A percentile compares a stretch with the other conserved stretches of the same genome.
Evolutionary conservation across 2,329 filamentous ascomycete species (phyloP).

Genomic region (Fusarium sororula): DNA sequence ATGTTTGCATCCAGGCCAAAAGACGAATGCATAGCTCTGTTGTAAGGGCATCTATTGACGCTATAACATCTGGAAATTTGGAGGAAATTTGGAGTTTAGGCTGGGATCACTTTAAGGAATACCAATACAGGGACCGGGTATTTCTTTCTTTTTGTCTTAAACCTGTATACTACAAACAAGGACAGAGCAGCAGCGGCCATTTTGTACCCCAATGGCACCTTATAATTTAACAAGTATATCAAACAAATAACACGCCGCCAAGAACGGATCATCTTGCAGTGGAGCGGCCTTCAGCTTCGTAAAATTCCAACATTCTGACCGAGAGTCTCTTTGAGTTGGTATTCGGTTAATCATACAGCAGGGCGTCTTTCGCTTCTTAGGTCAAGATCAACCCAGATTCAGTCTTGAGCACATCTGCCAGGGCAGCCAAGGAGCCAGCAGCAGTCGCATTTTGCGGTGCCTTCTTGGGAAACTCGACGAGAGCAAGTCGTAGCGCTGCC

Average conservation of each 20-base stretch:
- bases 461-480: slow-evolving; percentile 76
- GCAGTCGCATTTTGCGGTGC: slow-evolving; percentile 59
- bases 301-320: slow-evolving; percentile 20
- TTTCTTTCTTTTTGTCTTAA: slow-evolving; percentile 22
- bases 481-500: slow-evolving; percentile 73
- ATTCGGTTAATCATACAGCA: neutral
- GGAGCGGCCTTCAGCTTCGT: slow-evolving; percentile 5
- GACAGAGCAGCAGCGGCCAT: slow-evolving; percentile 22
- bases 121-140: slow-evolving; percentile 10
- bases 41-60: slow-evolving; percentile 25
- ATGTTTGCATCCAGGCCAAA: neutral
- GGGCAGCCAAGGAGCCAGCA: slow-evolving; percentile 61
- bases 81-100: slow-evolving; percentile 39
- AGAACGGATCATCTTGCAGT: neutral
- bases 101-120: slow-evolving; percentile 20
- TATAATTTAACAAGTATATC: slow-evolving; percentile 37
- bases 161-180: slow-evolving; percentile 41
- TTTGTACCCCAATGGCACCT: slow-evolving; percentile 15
- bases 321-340: neutral
- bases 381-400: slow-evolving; percentile 60
- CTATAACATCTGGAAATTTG: slow-evolving; percentile 11
- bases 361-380: slow-evolving; percentile 35
- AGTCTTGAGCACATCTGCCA: slow-evolving; percentile 62
- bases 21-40: neutral
- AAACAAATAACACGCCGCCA: slow-evolving; percentile 30